These are phyloP conservation scores for Pestalotiopsis sp. DNA, from an alignment of 2,329 filamentous ascomycete genomes.

Conservation along the genomic window DNA sequence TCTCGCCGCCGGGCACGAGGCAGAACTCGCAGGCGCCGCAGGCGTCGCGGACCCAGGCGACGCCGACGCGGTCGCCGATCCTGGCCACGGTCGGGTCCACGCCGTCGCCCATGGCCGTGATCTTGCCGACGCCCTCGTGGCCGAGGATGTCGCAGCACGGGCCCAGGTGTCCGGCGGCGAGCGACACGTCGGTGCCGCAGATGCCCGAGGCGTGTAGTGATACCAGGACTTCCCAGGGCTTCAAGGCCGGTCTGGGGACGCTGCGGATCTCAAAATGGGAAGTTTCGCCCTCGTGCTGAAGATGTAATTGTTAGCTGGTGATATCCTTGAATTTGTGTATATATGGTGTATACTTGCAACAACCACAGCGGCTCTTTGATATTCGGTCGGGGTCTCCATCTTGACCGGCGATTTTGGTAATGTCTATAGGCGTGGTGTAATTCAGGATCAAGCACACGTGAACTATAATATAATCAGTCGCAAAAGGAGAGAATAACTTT, in stretches of 20 bases:
- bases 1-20: constrained; percentile 33
- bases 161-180: constrained; percentile 39
- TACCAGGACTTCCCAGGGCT: constrained; percentile 35
- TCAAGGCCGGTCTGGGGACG: constrained; percentile 25
- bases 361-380: constrained; percentile 6
- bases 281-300: neutral
- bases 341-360: neutral
- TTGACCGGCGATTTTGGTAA: neutral
- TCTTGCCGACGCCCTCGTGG: constrained; percentile 46
- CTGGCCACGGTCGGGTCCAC: constrained; percentile 26
- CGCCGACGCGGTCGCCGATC: constrained; percentile 37
- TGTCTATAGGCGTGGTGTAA: neutral
- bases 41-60: constrained; percentile 40
- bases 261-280: constrained; percentile 20
- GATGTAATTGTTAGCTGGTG: neutral
- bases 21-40: constrained; percentile 37
- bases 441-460: neutral
- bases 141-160: constrained; percentile 37
- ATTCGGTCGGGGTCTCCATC: neutral
- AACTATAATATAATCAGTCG: neutral
- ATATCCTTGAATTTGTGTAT: neutral
- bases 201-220: constrained; percentile 36
- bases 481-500: neutral
- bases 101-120: constrained; percentile 37
- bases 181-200: constrained; percentile 40